Base-by-base conservation (phyloP, 177 flowering plant species). In the Tripterygium wilfordii region DNA sequence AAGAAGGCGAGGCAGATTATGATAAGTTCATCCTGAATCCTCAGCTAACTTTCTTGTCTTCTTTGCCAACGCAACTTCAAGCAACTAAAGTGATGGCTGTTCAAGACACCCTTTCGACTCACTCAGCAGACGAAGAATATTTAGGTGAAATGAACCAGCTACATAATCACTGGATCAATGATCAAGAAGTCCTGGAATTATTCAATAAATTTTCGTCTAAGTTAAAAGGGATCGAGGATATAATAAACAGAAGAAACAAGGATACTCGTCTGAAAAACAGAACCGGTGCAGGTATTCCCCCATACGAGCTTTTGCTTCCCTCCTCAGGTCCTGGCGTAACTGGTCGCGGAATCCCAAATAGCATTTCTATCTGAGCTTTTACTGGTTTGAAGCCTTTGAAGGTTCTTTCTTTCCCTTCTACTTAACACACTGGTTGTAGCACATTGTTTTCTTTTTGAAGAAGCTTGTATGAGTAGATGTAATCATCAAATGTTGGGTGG, bases 111-210 rank as follows among this genome's bases (percentile, higher is more conserved):
- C 62, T 88, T 47, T 85, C 96, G 1, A 80, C 88, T 6, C 96
- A 88, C 45, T 88, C 98, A 10, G 68, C 88, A 2, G 98, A 90
- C 40, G 98, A 90, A 65, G 96, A 90, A 73, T 90, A 84, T 58
- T 46, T 88, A 66, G 85, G 83, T 42, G 72, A 88, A 62, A 24
- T 70, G 51, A 64, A 75, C 38, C 71, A 51, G 13, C 54, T 66
- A 10, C 81, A 80, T 13, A 36, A 58, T 14, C 70, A 60, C 16
- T 79, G 88, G 78, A 76, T 65, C 36, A 60, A 69, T 26, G 96
- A 88, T 40, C 60, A 38, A 8, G 58, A 74, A 38, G 68, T 88
- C 14, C 23, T 62, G 16, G 51, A 63, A 1, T 18, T 66, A 38
- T 81, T 69, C 42, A 51, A 74, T 24, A 69, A 58, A 30, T 91